Percentiles rank a stretch among this genome's conserved stretches.
These are phyloP conservation scores for Fomitopsis pulvina DNA, from an alignment of 768 basidiomycete species.

Conservation along the genomic window DNA sequence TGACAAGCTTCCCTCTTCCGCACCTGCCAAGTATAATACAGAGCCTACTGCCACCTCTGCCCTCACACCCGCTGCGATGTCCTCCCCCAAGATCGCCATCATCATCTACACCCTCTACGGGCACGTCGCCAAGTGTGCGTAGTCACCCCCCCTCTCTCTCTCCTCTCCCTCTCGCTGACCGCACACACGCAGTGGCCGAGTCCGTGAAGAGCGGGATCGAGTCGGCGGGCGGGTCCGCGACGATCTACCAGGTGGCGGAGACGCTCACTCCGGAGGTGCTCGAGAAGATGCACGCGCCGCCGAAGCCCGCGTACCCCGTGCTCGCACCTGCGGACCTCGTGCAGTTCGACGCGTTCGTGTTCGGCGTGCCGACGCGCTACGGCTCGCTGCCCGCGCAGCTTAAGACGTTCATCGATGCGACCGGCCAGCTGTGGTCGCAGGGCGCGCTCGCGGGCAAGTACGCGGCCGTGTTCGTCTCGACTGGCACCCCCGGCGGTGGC, in stretches of 20 bases:
- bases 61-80: constrained; percentile 9
- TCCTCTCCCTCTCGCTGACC: background rate
- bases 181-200: constrained; percentile 49
- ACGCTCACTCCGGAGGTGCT: constrained; percentile 70
- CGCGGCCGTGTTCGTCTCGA: constrained; percentile 69
- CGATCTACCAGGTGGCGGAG: constrained; percentile 62
- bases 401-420: constrained; percentile 79
- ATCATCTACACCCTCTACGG: constrained; percentile 73
- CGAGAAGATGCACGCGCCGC: constrained; percentile 59
- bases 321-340: constrained; percentile 50
- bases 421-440: constrained; percentile 55
- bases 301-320: constrained; percentile 69
- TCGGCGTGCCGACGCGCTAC: constrained; percentile 78
- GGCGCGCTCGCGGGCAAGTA: constrained; percentile 72
- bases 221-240: constrained; percentile 36
- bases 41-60: constrained; percentile 6
- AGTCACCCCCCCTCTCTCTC: constrained; percentile 4
- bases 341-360: constrained; percentile 68
- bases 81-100: constrained; percentile 55
- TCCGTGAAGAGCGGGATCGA: constrained; percentile 36
- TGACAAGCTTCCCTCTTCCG: constrained; percentile 4
- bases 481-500: constrained; percentile 67
- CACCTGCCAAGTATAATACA: constrained; percentile 1
- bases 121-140: constrained; percentile 57
- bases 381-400: constrained; percentile 79